Conservation (phyloP, 2,329 filamentous ascomycete genomes). For the Penicillium sp. region DNA sequence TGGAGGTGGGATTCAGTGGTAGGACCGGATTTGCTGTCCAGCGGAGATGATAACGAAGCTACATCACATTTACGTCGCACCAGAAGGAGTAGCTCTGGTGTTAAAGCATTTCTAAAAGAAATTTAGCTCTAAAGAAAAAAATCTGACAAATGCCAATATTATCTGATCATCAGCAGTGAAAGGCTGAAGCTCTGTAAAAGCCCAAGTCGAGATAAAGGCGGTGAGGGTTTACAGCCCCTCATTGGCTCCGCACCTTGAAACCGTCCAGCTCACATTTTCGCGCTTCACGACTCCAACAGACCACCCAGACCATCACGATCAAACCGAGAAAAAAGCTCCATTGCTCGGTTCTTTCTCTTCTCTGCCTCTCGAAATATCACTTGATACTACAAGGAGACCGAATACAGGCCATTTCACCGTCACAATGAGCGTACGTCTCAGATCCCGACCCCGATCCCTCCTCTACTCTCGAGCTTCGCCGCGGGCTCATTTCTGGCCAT, state of each 20-base stretch:
- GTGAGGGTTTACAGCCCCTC: conserved; percentile 15
- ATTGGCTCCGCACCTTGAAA: conserved; percentile 26
- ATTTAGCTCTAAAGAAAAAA: not conserved
- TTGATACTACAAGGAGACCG: not conserved
- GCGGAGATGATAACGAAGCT: not conserved
- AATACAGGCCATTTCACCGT: conserved; percentile 1
- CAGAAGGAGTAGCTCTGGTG: not conserved
- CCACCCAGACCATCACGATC: conserved; percentile 16
- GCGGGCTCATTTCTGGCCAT: not conserved
- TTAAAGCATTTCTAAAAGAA: rapidly evolving
- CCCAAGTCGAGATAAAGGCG: conserved; percentile 21
- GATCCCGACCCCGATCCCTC: not conserved
- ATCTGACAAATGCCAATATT: not conserved
- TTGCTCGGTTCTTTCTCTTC: not conserved
- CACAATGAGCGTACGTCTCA: conserved; percentile 36
- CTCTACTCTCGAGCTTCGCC: not conserved
- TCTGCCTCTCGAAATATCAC: not conserved
- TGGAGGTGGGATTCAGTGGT: not conserved
- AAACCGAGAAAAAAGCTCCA: conserved; percentile 7
- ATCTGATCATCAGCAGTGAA: not conserved
- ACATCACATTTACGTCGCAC: not conserved
- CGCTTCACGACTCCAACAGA: conserved; percentile 19
- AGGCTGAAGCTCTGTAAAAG: not conserved
- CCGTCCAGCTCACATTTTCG: conserved; percentile 38
- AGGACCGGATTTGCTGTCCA: not conserved